Evolutionary conservation across 2,329 filamentous ascomycete genomes (phyloP).

Genomic region (Aureobasidium pullulans): DNA sequence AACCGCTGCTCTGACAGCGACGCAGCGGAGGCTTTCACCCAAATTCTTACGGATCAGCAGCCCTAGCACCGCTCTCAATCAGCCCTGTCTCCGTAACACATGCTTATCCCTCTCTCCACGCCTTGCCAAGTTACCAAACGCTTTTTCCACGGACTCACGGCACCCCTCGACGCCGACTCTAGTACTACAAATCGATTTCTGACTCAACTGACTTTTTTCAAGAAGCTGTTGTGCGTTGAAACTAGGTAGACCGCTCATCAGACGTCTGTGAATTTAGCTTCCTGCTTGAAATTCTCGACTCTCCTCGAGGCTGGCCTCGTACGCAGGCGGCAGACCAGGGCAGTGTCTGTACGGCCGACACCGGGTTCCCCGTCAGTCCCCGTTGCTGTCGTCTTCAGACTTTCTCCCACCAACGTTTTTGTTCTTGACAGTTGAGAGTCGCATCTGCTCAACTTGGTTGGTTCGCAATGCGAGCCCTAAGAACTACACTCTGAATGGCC

Average conservation of each 20-base stretch:
- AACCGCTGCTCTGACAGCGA: neutral
- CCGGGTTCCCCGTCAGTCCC: neutral
- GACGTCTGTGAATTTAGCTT: neutral
- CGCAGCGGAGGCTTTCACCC: neutral
- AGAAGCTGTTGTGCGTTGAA: neutral
- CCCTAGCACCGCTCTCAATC: neutral
- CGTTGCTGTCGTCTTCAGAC: neutral
- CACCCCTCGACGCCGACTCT: neutral
- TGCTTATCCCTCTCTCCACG: neutral
- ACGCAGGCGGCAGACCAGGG: neutral
- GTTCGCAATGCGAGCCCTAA: neutral
- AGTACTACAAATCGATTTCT: neutral
- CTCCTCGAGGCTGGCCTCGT: neutral
- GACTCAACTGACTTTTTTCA: neutral
- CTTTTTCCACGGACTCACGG: neutral
- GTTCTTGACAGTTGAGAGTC: neutral
- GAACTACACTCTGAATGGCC: neutral
- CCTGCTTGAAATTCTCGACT: neutral
- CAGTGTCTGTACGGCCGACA: neutral
- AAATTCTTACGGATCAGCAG: neutral
- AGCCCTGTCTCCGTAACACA: neutral
- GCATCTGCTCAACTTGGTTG: neutral
- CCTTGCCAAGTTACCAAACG: slow-evolving; percentile 4
- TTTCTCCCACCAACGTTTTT: neutral
- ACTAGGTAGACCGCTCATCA: neutral